Base-by-base conservation (phyloP, 495 filamentous ascomycete species). In the Pseudoneurospora amorphoporcata region DNA sequence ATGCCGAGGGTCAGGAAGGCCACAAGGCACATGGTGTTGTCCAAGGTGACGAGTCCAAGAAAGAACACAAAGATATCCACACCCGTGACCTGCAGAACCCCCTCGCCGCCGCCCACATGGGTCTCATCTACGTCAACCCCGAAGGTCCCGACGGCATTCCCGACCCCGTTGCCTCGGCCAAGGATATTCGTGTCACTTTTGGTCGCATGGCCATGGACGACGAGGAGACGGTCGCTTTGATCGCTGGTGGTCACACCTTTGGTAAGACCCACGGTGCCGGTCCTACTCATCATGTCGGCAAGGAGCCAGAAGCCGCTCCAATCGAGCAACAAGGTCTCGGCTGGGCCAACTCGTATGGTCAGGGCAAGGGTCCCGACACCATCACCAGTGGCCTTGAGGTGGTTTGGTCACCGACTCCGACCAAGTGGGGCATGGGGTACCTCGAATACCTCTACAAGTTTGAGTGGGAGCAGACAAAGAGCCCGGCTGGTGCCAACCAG, bases 181-280 rank as follows among this genome's bases (percentile, higher is more conserved):
- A 84, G 39, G 90, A 92, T 78, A 92, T 92, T 77, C 90, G 90
- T 71, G 82, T 82, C 71, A 92, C 90, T 41, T 92, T 92, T 72
- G 84, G 84, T 77, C 90, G 89, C 77, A 92, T 92, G 90, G 90
- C 88, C 71, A 92, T 92, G 90, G 88, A 91, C 76, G 90, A 92
- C 76, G 88, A 91, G 81, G 90, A 92, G 81, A 92, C 90, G 2
- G 90, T 90, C 29, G 90, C 90, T 6, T 79, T 92, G 40, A 92
- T 92, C 75, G 89, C 87, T n/a, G 90, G 90, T 77, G 90, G 90
- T 68, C 90, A 92, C 84, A 84, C 85, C 29, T 92, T 92, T 75
- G 90, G 90, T 73, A 92, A 92, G 85, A 92, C 90, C 0, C 90
- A 92, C 82, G 90, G 90, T 75, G 90, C 90, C 12, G 90, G 76